Conservation (phyloP, 495 filamentous ascomycete species). For the Glonium stellatum region DNA sequence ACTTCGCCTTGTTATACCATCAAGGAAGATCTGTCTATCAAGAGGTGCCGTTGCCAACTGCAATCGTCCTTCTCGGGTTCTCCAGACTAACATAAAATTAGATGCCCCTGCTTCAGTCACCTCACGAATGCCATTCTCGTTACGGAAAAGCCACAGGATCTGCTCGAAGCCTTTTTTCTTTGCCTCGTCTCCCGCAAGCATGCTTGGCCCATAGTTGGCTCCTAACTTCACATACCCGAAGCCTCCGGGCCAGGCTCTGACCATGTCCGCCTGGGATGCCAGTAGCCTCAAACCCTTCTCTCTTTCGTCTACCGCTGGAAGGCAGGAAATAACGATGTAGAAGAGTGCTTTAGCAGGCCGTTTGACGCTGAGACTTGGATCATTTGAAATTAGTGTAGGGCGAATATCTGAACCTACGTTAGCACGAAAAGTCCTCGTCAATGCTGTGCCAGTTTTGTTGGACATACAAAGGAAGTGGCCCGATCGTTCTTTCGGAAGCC, state of each 20-base stretch:
- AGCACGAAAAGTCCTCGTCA: too few species aligned
- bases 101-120: constrained; percentile 89
- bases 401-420: too few species aligned
- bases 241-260: constrained; percentile 88
- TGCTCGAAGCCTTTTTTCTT: constrained; percentile 67
- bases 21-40: constrained; percentile 72
- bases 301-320: constrained; percentile 45
- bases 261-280: constrained; percentile 65
- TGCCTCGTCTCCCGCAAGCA: constrained; percentile 70
- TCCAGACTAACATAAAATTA: constrained; percentile 88
- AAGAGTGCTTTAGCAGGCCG: constrained; percentile 75
- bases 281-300: constrained; percentile 61
- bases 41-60: constrained; percentile 80
- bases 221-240: constrained; percentile 87
- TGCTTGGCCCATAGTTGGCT: constrained; percentile 81
- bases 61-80: constrained; percentile 52
- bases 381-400: constrained; percentile 79
- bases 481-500: constrained; percentile 64
- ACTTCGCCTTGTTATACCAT: constrained; percentile 74
- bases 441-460: too few species aligned
- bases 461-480: constrained; percentile 63
- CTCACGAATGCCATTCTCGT: constrained; percentile 56
- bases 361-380: constrained; percentile 71
- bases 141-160: constrained; percentile 85
- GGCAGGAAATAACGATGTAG: constrained; percentile 69